Base-by-base conservation (phyloP, 202 grass and related monocot species). In the Digitaria exilis region DNA sequence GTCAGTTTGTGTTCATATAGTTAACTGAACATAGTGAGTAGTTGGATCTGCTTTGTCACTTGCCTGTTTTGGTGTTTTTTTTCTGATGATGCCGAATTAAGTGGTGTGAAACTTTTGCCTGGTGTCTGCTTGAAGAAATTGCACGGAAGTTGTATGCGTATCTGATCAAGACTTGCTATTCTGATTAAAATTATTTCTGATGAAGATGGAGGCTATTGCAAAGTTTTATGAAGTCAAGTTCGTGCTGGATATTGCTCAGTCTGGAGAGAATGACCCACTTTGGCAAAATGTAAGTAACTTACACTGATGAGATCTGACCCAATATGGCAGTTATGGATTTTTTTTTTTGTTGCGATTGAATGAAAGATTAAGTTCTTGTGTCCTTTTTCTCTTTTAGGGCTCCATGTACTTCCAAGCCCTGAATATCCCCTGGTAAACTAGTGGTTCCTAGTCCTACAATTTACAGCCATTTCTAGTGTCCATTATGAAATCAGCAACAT, bases 401-500 rank as follows among this genome's bases (percentile, higher is more conserved):
- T 91, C 90, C 71, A 28, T 79, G 61, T 62, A 95, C 78, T 91
- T 91, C 55, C 58, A 83, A 77, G 52, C 65, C 76, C 75, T 88
- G 71, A 91, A 91, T 51, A 89, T 95, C 34, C 92, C 89, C 13
- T 98, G 96, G 96, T 98, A 76, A 78, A 22, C 25, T 75, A 35
- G 43, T 88, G 56, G 15, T 70, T 35, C 13, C 28, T 82, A 39
- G 13, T n/a, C n/a, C n/a, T n/a, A n/a, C n/a, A n/a, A 21, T 70
- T 17, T 75, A 18, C 31, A n/a, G 19, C 25, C 5, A 14, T 5
- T 55, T 31, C 35, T 65, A 17, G 35, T 65, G 42, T 41, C 15
- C 62, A 62, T 52, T 44, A 69, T 73, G 24, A 22, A 29, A 56
- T 9, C 9, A 65, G 73, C n/a, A 50, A 18, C 21, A 46, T 29